phyloP scores from a whole-genome alignment of 164 flowering plant species.

The Annona cherimola region DNA sequence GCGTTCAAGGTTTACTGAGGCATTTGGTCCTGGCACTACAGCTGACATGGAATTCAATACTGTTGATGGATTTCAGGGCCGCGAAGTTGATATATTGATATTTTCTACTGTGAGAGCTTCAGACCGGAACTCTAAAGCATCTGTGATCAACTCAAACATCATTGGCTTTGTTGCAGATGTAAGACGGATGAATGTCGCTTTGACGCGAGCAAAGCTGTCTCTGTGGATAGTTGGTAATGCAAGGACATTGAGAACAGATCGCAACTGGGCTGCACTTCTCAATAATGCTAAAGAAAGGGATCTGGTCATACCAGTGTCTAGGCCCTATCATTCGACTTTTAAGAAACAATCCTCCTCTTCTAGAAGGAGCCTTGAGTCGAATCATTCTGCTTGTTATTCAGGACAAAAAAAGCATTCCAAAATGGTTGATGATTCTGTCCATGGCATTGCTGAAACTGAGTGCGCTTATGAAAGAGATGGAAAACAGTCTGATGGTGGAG shows the following conservation, averaged over 20 bases:
- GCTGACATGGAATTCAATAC: slow-evolving; percentile 89
- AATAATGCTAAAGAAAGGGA: slow-evolving; percentile 72
- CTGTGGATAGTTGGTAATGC: slow-evolving; percentile 89
- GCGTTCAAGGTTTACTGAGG: slow-evolving; percentile 68
- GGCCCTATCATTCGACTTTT: slow-evolving; percentile 53
- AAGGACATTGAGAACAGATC: slow-evolving; percentile 56
- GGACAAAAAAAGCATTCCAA: slow-evolving; percentile 19
- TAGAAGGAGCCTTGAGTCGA: slow-evolving; percentile 4
- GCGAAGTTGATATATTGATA: slow-evolving; percentile 86
- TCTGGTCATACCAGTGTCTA: slow-evolving; percentile 42
- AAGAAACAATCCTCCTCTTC: slow-evolving; percentile 20
- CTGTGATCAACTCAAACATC: slow-evolving; percentile 34
- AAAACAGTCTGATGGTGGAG: slow-evolving; percentile 8
- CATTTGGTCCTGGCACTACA: slow-evolving; percentile 60
- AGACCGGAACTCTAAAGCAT: slow-evolving; percentile 21
- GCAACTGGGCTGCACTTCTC: slow-evolving; percentile 76
- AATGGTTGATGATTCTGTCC: slow-evolving; percentile 18
- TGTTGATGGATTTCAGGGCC: slow-evolving; percentile 98
- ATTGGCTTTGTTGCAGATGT: slow-evolving; percentile 98
- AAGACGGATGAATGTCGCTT: slow-evolving; percentile 96
- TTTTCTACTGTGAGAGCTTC: slow-evolving; percentile 91
- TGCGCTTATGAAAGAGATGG: slow-evolving; percentile 16
- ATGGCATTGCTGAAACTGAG: slow-evolving; percentile 14
- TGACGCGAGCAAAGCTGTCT: slow-evolving; percentile 82
- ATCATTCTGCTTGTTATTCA: slow-evolving; percentile 14